Evolutionary conservation across 352 stramenopile species (phyloP), one percentile per base, ranked within the genome.

Genomic region (Phytophthora pisi): DNA sequence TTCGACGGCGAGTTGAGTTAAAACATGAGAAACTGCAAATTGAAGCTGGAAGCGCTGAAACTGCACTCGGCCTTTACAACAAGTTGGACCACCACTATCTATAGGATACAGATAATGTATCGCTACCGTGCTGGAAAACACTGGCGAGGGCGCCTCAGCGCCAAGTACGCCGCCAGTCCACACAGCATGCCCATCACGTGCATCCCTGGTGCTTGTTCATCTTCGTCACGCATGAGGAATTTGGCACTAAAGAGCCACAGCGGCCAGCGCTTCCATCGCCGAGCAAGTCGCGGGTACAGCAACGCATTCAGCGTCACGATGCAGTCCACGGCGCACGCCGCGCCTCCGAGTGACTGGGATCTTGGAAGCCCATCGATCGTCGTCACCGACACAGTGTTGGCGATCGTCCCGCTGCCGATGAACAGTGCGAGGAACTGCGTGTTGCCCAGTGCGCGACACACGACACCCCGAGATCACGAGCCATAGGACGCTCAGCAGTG

Each of bases 261-360:
- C 16, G 54, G 42, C 61, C 66, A 74, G 42, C 61, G 54, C 61
- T 56, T 57, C 61, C 54, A 74, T 5, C 20, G 43, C 20, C 60
- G 53, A 28, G 61, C 61, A 23, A 66, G 49, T 43, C 55, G 66
- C 36, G 61, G 66, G 15, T 74, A 74, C 61, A 74, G 24, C 38
- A 74, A n/a, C n/a, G 61, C 66, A 46, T 74, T 74, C 28, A 74
- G 50, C 34, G 66, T 62, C 54, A 74, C 66, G 26, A 74, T 24
- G 66, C 53, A 59, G 42, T 74, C 61, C 30, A 66, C 55, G 0
- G 66, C 55, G 53, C 53, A 55, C 10, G 55, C 57, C 10, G 46
- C 18, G 1, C 61, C 66, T 30, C 66, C 61, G 10, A 36, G 18
- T 9, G 61, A 23, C 31, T 54, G 54, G 10, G 61, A 31, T 31